Base-by-base conservation (phyloP, 495 filamentous ascomycete species). In the Hyaloscypha variabilis region DNA sequence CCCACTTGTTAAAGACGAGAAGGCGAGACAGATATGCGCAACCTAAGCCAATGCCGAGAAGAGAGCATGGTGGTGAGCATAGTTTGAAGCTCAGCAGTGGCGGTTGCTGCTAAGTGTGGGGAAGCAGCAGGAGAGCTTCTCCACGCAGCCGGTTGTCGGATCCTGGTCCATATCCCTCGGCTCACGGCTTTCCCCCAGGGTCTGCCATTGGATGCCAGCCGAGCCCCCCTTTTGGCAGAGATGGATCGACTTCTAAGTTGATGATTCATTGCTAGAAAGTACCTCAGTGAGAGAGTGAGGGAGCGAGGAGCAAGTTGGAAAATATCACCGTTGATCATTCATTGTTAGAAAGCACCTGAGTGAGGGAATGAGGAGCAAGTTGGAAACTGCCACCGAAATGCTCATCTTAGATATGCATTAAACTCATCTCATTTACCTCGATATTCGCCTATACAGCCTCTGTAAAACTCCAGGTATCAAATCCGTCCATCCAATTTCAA, bases 401-500 rank as follows among this genome's bases (percentile, higher is more conserved):
- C 10, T 46, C 39, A 46, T 46, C 39, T 10, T 4, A 19, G 4
- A 46, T 34, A 17, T 46, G 39, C 17, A 46, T 46, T 46, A 46
- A 36, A 28, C 24, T 46, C 36, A 28, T 23, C 29, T 36, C 46
- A 62, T 21, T 34, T 24, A 42, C 14, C 30, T 46, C 30, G 46
- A 39, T 46, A 28, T 34, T 51, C 62, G 36, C 58, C 36, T 63
- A 66, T 63, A 54, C 63, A 65, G 24, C 53, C 67, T 66, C 59
- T 62, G 53, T 21, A 61, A 36, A 69, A 55, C 34, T 61, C 67
- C 21, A 66, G 67, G 64, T 66, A 66, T 69, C 67, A 69, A 56
- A 60, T 64, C 64, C 67, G 29, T 42, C 67, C 63, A 65, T 65
- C 67, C 67, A 62, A 53, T 59, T n/a, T 64, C 66, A 68, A 68